phyloP scores from a whole-genome alignment of 2,329 filamentous ascomycete species.

The Dothideomycetes sp. region DNA sequence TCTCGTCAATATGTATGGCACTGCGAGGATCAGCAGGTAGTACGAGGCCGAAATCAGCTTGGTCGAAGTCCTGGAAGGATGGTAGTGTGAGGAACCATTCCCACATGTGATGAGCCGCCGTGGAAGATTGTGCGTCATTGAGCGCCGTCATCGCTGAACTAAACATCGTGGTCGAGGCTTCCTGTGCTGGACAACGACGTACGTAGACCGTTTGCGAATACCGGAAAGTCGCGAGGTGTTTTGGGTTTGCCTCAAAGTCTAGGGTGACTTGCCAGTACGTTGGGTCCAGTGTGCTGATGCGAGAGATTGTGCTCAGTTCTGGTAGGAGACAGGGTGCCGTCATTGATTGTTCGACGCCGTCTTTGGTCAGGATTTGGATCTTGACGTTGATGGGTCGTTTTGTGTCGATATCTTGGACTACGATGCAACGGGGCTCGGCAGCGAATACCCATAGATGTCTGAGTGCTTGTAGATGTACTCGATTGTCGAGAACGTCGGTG shows the following conservation, averaged over 20 bases:
- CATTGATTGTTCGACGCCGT: constrained; percentile 24
- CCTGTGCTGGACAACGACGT: constrained; percentile 48
- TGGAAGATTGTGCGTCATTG: constrained; percentile 45
- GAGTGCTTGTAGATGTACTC: constrained; percentile 90
- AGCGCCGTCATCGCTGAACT: constrained; percentile 65
- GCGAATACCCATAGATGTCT: constrained; percentile 96
- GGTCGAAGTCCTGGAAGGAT: constrained; percentile 42
- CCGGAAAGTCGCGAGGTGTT: constrained; percentile 55
- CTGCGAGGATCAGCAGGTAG: constrained; percentile 33
- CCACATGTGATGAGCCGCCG: constrained; percentile 40
- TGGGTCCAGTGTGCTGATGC: constrained; percentile 53
- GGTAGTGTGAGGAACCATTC: constrained; percentile 66
- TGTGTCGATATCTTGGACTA: constrained; percentile 79
- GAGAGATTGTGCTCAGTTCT: constrained; percentile 53
- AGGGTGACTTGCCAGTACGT: constrained; percentile 76
- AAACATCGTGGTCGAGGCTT: constrained; percentile 51
- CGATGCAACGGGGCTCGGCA: constrained; percentile 77
- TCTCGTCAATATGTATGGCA: constrained; percentile 41
- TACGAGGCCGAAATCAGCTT: constrained; percentile 51
- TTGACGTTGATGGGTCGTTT: constrained; percentile 57
- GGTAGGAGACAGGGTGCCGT: constrained; percentile 52
- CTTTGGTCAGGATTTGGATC: constrained; percentile 18
- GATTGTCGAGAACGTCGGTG: constrained; percentile 81
- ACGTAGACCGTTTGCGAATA: constrained; percentile 66
- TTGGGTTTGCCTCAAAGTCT: constrained; percentile 57